These are phyloP conservation scores for Mesostigma viride DNA, from an alignment of 139 green algal genomes.

Conservation along the genomic window DNA sequence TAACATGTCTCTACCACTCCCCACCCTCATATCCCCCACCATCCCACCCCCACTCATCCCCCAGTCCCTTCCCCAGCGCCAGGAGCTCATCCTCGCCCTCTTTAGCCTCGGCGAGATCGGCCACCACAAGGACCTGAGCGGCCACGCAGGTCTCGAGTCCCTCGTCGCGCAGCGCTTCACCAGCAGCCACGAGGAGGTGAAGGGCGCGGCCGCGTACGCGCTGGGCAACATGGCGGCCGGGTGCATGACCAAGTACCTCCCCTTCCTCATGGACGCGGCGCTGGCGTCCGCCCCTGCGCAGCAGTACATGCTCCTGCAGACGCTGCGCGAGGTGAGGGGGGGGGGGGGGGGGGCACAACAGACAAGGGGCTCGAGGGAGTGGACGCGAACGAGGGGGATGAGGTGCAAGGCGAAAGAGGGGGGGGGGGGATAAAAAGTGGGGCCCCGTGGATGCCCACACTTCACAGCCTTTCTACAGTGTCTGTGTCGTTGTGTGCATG, in stretches of 20 bases:
- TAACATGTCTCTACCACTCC: not conserved
- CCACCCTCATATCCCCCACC: not conserved
- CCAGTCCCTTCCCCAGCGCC: not conserved
- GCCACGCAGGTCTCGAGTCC: constrained; percentile 31
- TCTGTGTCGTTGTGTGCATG: no score
- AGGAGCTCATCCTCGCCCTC: constrained; percentile 58
- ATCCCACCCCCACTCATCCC: not conserved
- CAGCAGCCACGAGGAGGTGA: constrained; percentile 57
- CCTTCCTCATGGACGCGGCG: constrained; percentile 55
- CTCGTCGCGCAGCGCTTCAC: constrained; percentile 31
- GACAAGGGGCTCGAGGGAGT: not conserved
- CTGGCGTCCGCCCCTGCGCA: constrained; percentile 36
- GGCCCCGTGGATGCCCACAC: no score
- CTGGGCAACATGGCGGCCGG: constrained; percentile 69
- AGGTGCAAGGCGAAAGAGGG: not conserved
- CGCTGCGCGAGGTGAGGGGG: constrained; percentile 82
- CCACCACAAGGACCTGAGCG: constrained; percentile 46
- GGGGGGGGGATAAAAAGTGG: no score
- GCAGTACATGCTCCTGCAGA: constrained; percentile 58
- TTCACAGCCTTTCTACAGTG: not conserved
- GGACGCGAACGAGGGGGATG: not conserved
- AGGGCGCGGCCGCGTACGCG: constrained; percentile 60
- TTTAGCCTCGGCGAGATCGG: constrained; percentile 75
- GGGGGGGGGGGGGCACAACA: no score
- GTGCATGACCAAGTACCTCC: constrained; percentile 65